These are phyloP conservation scores for Neurospora discreta DNA, from an alignment of 495 filamentous ascomycete genomes.

Conservation along the genomic window DNA sequence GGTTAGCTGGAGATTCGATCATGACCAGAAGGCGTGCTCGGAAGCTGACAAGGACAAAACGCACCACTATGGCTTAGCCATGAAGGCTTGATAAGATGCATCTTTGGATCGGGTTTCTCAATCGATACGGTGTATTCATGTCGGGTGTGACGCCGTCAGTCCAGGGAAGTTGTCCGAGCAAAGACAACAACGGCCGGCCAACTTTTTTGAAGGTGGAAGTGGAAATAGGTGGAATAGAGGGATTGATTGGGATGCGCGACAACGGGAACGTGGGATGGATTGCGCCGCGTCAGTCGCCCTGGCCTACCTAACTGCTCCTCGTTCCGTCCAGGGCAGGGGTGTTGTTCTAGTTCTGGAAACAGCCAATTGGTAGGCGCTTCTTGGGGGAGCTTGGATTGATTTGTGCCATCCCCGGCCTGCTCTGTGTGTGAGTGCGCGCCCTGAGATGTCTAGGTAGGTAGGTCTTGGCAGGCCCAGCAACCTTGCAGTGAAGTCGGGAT, in stretches of 20 bases:
- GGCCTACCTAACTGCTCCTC: background rate
- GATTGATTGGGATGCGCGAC: constrained; percentile 7
- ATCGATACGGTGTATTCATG: constrained; percentile 17
- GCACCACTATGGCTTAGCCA: constrained; percentile 89
- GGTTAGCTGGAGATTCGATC: constrained; percentile 2
- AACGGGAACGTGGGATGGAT: background rate
- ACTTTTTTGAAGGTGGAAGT: constrained; percentile 1
- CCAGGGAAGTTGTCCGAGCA: background rate
- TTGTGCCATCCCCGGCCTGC: background rate
- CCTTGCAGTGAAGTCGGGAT: background rate
- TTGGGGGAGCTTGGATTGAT: no score
- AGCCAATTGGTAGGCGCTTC: background rate
- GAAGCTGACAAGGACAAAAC: constrained; percentile 7
- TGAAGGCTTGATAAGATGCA: constrained; percentile 88
- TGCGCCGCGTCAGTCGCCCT: constrained; percentile 2
- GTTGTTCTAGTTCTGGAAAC: background rate
- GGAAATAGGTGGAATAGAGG: background rate
- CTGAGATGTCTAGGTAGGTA: no score
- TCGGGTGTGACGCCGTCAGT: constrained; percentile 7
- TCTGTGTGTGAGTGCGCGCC: background rate
- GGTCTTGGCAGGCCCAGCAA: background rate
- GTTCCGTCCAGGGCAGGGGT: background rate
- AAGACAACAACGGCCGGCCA: background rate
- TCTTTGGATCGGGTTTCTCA: constrained; percentile 14
- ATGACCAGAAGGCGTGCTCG: background rate